Evolutionary conservation across 2,329 filamentous ascomycete species (phyloP), one percentile per base, ranked within the genome.

Genomic region (Corniculantispora saksenae): DNA sequence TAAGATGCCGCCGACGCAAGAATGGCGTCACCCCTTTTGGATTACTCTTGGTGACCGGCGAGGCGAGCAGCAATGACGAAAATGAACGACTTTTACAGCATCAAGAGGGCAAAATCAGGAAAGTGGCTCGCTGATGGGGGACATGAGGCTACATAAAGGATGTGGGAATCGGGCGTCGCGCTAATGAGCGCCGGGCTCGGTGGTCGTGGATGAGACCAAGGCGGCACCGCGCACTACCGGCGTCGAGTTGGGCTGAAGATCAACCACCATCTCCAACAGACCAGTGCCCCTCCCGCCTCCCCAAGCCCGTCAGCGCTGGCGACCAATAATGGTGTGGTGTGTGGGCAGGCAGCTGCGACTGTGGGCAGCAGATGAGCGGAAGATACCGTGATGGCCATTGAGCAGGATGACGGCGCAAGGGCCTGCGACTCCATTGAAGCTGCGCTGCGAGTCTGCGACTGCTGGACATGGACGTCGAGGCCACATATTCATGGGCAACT

Each of bases 401-500:
- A 61, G 35, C 40, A 54, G 32, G 38, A 54, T 54, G 35, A 54
- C 23, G 10, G 48, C 48, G 48, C 59, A 61, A 40, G 59, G 59
- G 59, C 32, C 12, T 43, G 15, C 32, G 48, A 48, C 35, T 25
- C 59, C 48, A 61, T 54, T 23, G 13, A 21, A 17, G n/a, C 17
- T 51, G 57, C n/a, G 21, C n/a, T 61, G 59, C 35, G 25, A 51
- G n/a, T n/a, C 45, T 13, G 32, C 23, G n/a, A n/a, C n/a, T n/a
- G n/a, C 27, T 38, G 23, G 27, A n/a, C n/a, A 38, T 15, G 38
- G 23, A 50, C 57, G n/a, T 21, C 48, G 51, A n/a, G 21, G n/a
- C 51, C 9, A 45, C 45, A 12, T 38, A 38, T 60, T 10, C 17
- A 59, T 13, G n/a, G 48, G 45, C 19, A 74, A 85, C 82, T 66